Base-by-base conservation (phyloP, 495 filamentous ascomycete species). In the Astrocystis sublimbata region DNA sequence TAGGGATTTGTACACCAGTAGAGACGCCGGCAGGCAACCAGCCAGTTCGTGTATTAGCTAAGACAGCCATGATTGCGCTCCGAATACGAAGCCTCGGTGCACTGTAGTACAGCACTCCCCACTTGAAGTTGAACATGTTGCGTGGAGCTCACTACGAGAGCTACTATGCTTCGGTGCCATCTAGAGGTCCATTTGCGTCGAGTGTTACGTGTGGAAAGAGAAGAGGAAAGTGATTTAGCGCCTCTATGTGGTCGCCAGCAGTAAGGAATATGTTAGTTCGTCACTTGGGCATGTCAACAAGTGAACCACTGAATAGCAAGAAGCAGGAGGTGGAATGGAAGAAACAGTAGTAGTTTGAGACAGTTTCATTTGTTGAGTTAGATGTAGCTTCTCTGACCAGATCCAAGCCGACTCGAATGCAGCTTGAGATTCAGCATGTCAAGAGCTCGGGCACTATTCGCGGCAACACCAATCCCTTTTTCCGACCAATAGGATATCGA, bases 331-430 rank as follows among this genome's bases (percentile, higher is more conserved):
- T 33, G n/a, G 30, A 41, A 28, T 8, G 30, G 3, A 36, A 7
- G 1, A n/a, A n/a, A n/a, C n/a, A n/a, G n/a, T n/a, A n/a, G 28
- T 26, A 23, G 38, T 38, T 38, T 38, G 45, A 40, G 41, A 28
- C 36, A 26, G 52, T 33, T 52, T 42, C 23, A 60, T 60, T n/a
- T 51, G 58, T 43, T 26, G 15, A 60, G 26, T 60, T n/a, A 51
- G 42, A 51, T 40, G 42, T 51, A 50, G 31, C 17, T 60, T 51
- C 17, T 60, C 58, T 60, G 52, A 60, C 42, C 58, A 52, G 45
- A 49, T 51, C 35, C 24, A 41, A 46, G 38, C 31, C 35, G 56
- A 58, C 17, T 58, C 17, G 58, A 41, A 36, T 61, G 35, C 28
- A 36, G 35, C 58, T 61, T 49, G 31, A 53, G 15, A 53, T 60